Evolutionary conservation across 2,329 filamentous ascomycete species (phyloP), one percentile per base, ranked within the genome.

Genomic region (Sclerotinia subarctica): DNA sequence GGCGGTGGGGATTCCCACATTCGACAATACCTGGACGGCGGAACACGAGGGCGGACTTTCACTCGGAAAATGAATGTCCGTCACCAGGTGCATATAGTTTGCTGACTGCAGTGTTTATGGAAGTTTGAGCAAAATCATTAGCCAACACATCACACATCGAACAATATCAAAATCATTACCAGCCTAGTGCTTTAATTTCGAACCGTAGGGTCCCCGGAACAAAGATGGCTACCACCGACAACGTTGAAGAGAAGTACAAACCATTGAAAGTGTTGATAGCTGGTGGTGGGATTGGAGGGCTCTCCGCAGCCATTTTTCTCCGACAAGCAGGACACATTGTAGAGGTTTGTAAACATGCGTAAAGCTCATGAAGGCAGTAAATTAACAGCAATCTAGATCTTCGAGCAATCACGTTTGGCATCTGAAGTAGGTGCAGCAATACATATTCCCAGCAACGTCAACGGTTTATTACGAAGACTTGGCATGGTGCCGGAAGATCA

Each of bases 381-480:
- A 29, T 26, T 54, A 19, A 56, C 17, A 11, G 26, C 21, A 6
- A 32, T 24, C 7, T 65, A 86, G 82, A 72, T 88, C 0, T 84
- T 81, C 60, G 86, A 89, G 72, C 82, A 86, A 71, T 87, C 85
- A 0, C 78, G 79, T 2, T 82, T 88, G 24, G 82, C 83, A 29
- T 82, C 79, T 65, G 86, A 89, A 75, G 78, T 81, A 0, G 87
- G 87, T 1, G 86, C 87, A 4, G 87, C 87, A 0, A 81, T 90
- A n/a, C 86, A 89, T 72, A 74, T 90, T 7, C 83, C 85, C 0
- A 85, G 87, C 0, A 90, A 90, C 71, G 80, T 82, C 7, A 87
- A 88, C 74, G 84, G 85, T 0, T 76, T 89, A 2, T 78, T 90
- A 8, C 76, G 78, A 10, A 77, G 80, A 47, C 75, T 83, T 54